Evolutionary conservation across 164 flowering plant species (phyloP), one percentile per base, ranked within the genome.

Genomic region (Magnolia changhungtana): DNA sequence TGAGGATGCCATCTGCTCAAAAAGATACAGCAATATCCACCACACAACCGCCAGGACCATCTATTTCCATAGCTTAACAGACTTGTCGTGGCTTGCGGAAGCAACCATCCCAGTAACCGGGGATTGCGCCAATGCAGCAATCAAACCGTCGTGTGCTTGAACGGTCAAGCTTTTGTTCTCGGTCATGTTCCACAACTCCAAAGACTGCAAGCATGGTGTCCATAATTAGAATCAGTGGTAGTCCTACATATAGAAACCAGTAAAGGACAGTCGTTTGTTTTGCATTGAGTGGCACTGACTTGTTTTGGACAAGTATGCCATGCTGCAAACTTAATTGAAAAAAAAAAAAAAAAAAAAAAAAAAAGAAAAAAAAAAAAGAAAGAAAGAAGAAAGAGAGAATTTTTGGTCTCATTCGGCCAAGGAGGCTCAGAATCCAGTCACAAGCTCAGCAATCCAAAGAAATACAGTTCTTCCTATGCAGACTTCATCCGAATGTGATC

Each of bases 141-240:
- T 88, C 63, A 91, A 88, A 49, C 88, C 84, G 52, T 94, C 98
- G 49, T 94, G 98, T 9, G 94, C 98, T 1, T 84, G 71, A 72
- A 96, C 84, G 2, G 95, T 89, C 97, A 91, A 89, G 78, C 89
- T 89, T 82, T 88, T 90, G 75, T 92, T 92, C 85, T 92, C 96
- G 13, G 87, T 89, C 85, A 91, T 88, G 89, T 96, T 94, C 99
- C 99, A 94, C 79, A 94, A 79, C 89, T 94, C 98, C 88, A 96
- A 65, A 19, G 95, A 83, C 99, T 96, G 87, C 89, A 82, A 75
- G 59, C 64, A 21, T 6, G 45, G n/a, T 69, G 18, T 7, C 14
- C 20, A 24, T 21, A 5, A 66, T 16, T 21, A 67, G 69, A 75
- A 67, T 75, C 63, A 75, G 7, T n/a, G 11, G 18, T 8, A 68